Percentiles rank a stretch among this genome's conserved stretches.
phyloP scores from a whole-genome alignment of 2,329 filamentous ascomycete species.

The Claviceps arundinis region DNA sequence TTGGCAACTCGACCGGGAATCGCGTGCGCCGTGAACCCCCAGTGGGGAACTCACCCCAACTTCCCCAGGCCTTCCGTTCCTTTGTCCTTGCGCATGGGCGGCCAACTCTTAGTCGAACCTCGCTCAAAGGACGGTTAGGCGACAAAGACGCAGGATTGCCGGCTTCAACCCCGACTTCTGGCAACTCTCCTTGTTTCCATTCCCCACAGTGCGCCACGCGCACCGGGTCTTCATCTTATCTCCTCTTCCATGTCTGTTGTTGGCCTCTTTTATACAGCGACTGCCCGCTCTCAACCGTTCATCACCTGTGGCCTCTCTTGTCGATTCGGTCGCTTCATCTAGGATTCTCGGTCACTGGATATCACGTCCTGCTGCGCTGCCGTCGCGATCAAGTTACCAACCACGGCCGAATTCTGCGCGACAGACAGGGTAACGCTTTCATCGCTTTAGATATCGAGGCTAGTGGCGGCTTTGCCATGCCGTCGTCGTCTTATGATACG shows the following conservation, averaged over 20 bases:
- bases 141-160: not conserved
- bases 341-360: not conserved
- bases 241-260: not conserved
- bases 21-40: too few relatives aligned
- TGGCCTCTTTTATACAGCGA: not conserved
- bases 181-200: not conserved
- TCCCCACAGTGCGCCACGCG: not conserved
- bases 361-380: not conserved
- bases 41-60: too few relatives aligned
- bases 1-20: too few relatives aligned
- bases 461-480: conserved; percentile 7
- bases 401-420: too few relatives aligned
- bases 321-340: too few relatives aligned
- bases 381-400: not conserved
- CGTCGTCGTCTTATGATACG: conserved; percentile 12
- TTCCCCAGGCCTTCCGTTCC: not conserved
- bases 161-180: not conserved
- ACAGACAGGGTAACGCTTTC: not conserved
- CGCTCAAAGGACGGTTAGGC: not conserved
- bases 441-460: not conserved
- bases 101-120: not conserved
- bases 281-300: too few relatives aligned
- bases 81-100: not conserved
- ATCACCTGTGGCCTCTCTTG: too few relatives aligned
- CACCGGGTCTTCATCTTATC: not conserved